Base-by-base conservation (phyloP, 495 filamentous ascomycete genomes). In the Aspergillus mulundensis region DNA sequence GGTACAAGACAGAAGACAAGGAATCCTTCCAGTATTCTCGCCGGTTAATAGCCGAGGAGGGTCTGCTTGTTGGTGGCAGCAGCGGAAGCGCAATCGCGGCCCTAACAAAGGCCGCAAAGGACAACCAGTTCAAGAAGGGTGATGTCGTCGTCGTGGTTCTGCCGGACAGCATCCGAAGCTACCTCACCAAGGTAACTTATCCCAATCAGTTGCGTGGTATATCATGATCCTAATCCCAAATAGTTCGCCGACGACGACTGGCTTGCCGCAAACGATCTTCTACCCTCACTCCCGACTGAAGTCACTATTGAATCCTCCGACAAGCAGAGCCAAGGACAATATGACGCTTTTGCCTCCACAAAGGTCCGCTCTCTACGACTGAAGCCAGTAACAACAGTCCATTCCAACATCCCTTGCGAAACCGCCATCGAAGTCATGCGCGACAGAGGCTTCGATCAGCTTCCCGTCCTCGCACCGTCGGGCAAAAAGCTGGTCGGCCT, bases 211-310 rank as follows among this genome's bases (percentile, higher is more conserved):
- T 3, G 4, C 5, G n/a, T 5, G 15, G 1, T 18, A 39, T 40
- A 25, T 1, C 19, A 24, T 16, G 24, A 15, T 38, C 54, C 56
- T 64, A 42, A 60, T 28, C 40, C 0, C 12, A 25, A n/a, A 11
- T 52, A 84, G 81, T 98, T 98, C 66, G 89, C 91, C 59, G 95
- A 98, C 65, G 94, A 98, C 66, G 91, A 96, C 71, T 97, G 95
- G 95, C 86, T 97, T 46, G 91, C 89, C 47, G 93, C 93, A 44
- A 97, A 97, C 68, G 86, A 91, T 64, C 89, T 97, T 38, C 80
- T 96, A 14, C 79, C 86, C 1, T 71, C 83, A 8, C 74, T 80
- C 10, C 78, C 82, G 21, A 68, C 79, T 6, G 70, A 78, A 39
- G 77, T 78, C 43, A 67, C 75, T 20, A 73, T 79, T 19, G 61